Evolutionary conservation across 306 rosid genomes (phyloP).

Genomic region (Trichosanthes cucumerina): DNA sequence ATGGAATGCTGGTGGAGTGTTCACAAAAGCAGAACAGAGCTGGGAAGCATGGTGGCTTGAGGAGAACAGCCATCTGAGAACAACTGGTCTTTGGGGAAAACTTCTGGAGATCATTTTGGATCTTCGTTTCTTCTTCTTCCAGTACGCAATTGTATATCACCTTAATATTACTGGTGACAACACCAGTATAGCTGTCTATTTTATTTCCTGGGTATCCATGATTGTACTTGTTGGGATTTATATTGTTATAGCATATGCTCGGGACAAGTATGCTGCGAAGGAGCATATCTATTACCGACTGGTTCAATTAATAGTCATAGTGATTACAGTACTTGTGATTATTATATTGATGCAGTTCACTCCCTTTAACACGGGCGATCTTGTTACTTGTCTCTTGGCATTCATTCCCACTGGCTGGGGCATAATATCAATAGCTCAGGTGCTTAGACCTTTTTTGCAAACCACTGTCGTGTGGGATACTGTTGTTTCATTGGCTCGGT

Average conservation of each 20-base stretch:
- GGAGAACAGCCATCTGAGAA: constrained; percentile 82
- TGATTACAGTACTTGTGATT: constrained; percentile 41
- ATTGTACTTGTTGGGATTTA: constrained; percentile 60
- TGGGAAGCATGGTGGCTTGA: constrained; percentile 98
- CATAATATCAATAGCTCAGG: constrained; percentile 76
- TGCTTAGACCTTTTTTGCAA: constrained; percentile 78
- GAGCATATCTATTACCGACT: constrained; percentile 69
- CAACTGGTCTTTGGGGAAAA: constrained; percentile 96
- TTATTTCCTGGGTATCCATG: constrained; percentile 77
- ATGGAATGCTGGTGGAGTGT: constrained; percentile 67
- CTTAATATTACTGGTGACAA: constrained; percentile 26
- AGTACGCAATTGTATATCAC: constrained; percentile 81
- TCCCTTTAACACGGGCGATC: constrained; percentile 35
- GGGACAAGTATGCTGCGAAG: constrained; percentile 63
- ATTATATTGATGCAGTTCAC: constrained; percentile 53
- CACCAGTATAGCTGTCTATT: constrained; percentile 64
- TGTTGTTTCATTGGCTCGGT: constrained; percentile 72
- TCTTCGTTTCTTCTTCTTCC: constrained; percentile 97
- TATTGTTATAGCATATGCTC: constrained; percentile 51
- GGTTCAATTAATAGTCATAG: constrained; percentile 66
- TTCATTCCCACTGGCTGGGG: constrained; percentile 97
- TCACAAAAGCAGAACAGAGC: constrained; percentile 60
- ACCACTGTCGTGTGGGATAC: constrained; percentile 77
- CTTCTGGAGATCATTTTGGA: constrained; percentile 82
- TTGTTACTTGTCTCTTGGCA: constrained; percentile 61